Conservation (phyloP, 2,329 filamentous ascomycete genomes). For the Thelonectria olida region DNA sequence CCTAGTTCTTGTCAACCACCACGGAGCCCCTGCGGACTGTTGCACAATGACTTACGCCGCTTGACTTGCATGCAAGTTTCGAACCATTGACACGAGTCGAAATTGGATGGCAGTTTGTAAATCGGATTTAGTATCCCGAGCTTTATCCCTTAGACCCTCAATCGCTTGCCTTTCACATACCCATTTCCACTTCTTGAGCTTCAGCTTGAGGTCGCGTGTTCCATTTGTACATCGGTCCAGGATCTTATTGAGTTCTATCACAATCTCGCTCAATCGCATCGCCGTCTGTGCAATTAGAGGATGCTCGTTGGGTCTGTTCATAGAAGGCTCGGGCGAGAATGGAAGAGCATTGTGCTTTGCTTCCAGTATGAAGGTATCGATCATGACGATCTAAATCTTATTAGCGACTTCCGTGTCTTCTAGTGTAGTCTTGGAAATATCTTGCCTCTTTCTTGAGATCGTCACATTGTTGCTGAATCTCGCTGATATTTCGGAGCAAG, state of each 20-base stretch:
- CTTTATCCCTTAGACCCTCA: conserved; percentile 14
- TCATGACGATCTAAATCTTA: not conserved
- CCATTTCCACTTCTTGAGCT: conserved; percentile 19
- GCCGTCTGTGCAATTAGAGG: not conserved
- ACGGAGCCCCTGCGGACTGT: not conserved
- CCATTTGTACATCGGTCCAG: not conserved
- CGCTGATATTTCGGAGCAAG: not conserved
- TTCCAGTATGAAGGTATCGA: not conserved
- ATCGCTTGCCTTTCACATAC: conserved; percentile 13
- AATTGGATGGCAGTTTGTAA: conserved; percentile 5
- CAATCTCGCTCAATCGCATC: not conserved
- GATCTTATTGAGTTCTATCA: not conserved
- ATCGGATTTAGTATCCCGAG: not conserved
- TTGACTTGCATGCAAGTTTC: conserved; percentile 2
- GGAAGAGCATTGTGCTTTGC: not conserved
- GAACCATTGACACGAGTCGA: conserved; percentile 4
- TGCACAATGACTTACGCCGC: conserved; percentile 19
- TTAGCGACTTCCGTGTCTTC: not conserved
- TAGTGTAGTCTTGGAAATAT: not conserved
- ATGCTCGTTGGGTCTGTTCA: not conserved
- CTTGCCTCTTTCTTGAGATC: not conserved
- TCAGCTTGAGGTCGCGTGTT: not conserved
- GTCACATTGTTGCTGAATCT: conserved; percentile 3
- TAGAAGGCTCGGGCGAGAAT: not conserved
- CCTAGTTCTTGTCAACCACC: not conserved